Percentiles rank a stretch among this genome's conserved stretches.
Conservation (phyloP, 768 basidiomycete genomes). For the Dioszegia hungarica region DNA sequence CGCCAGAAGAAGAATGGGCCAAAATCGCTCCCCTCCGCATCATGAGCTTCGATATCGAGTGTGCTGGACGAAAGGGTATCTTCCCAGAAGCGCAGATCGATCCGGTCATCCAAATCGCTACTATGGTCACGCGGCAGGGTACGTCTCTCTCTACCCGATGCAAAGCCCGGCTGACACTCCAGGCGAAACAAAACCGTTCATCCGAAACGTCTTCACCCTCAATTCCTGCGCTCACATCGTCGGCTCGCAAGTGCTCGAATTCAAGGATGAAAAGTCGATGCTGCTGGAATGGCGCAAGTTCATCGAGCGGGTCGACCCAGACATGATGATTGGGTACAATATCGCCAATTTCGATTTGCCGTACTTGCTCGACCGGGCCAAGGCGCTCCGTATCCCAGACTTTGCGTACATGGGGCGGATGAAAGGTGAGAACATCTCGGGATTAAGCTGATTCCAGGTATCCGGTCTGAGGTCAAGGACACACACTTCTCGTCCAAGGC, state of each 20-base stretch:
- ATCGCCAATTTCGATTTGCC: slow-evolving; percentile 91
- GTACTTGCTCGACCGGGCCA: slow-evolving; percentile 88
- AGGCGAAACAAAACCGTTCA: slow-evolving; percentile 91
- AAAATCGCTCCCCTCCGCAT: slow-evolving; percentile 88
- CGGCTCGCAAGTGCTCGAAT: slow-evolving; percentile 91
- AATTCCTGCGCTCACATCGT: slow-evolving; percentile 93
- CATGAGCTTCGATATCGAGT: slow-evolving; percentile 98
- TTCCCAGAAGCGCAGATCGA: slow-evolving; percentile 88
- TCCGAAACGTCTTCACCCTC: slow-evolving; percentile 92
- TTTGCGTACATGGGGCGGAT: slow-evolving; percentile 76
- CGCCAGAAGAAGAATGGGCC: slow-evolving; percentile 87
- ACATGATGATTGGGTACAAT: slow-evolving; percentile 95
- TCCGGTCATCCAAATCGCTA: slow-evolving; percentile 97
- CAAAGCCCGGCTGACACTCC: slow-evolving; percentile 8
- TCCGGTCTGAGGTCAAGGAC: slow-evolving; percentile 74
- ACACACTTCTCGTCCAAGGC: slow-evolving; percentile 98
- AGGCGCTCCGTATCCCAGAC: slow-evolving; percentile 63
- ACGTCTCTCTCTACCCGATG: slow-evolving; percentile 12
- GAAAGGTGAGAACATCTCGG: slow-evolving; percentile 55
- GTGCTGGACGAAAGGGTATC: slow-evolving; percentile 93
- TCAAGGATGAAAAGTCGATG: slow-evolving; percentile 67
- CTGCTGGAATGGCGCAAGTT: slow-evolving; percentile 85
- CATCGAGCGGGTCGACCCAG: slow-evolving; percentile 82
- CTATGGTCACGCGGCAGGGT: slow-evolving; percentile 99
- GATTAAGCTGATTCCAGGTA: slow-evolving; percentile 52